These are phyloP conservation scores for Betula pendula DNA, from an alignment of 306 rosid species.

Conservation along the genomic window DNA sequence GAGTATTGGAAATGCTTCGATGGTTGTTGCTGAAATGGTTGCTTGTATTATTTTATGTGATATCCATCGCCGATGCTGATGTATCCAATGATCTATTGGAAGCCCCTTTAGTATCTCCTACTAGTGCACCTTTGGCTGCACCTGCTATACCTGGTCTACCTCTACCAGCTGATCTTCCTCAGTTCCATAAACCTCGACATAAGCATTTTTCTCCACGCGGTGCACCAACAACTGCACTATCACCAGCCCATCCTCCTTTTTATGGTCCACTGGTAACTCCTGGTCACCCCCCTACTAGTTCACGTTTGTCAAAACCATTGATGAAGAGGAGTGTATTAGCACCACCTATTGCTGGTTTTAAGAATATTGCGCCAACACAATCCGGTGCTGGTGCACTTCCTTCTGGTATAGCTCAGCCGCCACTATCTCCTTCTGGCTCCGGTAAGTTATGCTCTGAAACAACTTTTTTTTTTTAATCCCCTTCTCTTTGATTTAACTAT, in stretches of 20 bases:
- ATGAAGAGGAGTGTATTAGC: constrained; percentile 55
- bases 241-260: constrained; percentile 54
- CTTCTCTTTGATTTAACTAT: background rate
- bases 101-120: constrained; percentile 33
- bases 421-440: constrained; percentile 63
- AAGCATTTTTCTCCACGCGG: constrained; percentile 43
- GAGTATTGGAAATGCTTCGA: constrained; percentile 36
- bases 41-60: constrained; percentile 48
- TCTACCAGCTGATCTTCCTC: constrained; percentile 38
- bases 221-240: constrained; percentile 31
- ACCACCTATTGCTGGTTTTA: constrained; percentile 52
- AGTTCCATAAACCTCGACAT: constrained; percentile 24
- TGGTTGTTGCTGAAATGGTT: constrained; percentile 46
- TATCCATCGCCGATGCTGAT: constrained; percentile 35
- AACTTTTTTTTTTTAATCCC: background rate
- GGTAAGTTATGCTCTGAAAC: constrained; percentile 42
- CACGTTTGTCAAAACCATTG: constrained; percentile 56
- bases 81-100: constrained; percentile 18
- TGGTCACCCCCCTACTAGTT: constrained; percentile 51
- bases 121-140: constrained; percentile 33
- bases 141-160: constrained; percentile 45
- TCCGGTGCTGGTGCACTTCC: constrained; percentile 55
- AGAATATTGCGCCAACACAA: constrained; percentile 57
- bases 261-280: constrained; percentile 47
- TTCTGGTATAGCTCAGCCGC: constrained; percentile 70